phyloP scores from a whole-genome alignment of 805 yeast genomes.

The Metschnikowia vanudenii region DNA sequence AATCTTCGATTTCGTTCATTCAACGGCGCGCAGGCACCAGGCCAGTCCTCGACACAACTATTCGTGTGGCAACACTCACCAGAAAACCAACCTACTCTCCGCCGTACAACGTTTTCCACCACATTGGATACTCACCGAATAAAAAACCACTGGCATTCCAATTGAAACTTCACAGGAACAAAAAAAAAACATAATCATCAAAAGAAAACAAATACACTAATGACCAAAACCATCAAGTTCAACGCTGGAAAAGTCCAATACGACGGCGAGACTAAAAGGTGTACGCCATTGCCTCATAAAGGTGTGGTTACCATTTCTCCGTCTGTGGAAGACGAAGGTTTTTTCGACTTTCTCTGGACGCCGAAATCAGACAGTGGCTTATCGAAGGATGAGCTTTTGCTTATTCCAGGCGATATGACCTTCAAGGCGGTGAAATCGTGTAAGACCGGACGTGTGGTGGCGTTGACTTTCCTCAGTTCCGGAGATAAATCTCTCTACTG shows the following conservation, averaged over 20 bases:
- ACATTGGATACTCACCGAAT: too few relatives aligned
- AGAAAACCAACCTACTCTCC: too few relatives aligned
- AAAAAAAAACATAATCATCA: too few relatives aligned
- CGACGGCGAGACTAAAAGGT: slow-evolving; percentile 58
- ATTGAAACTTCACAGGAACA: too few relatives aligned
- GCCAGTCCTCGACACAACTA: too few relatives aligned
- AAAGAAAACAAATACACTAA: too few relatives aligned
- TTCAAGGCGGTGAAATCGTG: slow-evolving; percentile 71
- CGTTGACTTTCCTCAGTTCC: slow-evolving; percentile 60
- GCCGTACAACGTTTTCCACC: too few relatives aligned
- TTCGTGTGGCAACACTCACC: too few relatives aligned
- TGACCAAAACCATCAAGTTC: slow-evolving; percentile 45
- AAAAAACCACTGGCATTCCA: too few relatives aligned
- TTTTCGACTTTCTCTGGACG: slow-evolving; percentile 69
- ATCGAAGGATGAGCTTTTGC: slow-evolving; percentile 60
- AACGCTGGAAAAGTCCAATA: slow-evolving; percentile 77
- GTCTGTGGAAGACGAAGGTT: slow-evolving; percentile 67
- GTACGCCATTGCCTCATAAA: slow-evolving; percentile 68
- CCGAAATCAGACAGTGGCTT: slow-evolving; percentile 54
- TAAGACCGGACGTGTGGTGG: slow-evolving; percentile 73
- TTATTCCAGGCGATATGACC: slow-evolving; percentile 83
- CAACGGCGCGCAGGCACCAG: too few relatives aligned
- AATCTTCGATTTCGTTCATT: too few relatives aligned
- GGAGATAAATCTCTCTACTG: slow-evolving; percentile 63
- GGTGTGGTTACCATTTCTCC: slow-evolving; percentile 63